Base-by-base conservation (phyloP, 2,329 filamentous ascomycete species). In the Aspergillus bombycis region DNA sequence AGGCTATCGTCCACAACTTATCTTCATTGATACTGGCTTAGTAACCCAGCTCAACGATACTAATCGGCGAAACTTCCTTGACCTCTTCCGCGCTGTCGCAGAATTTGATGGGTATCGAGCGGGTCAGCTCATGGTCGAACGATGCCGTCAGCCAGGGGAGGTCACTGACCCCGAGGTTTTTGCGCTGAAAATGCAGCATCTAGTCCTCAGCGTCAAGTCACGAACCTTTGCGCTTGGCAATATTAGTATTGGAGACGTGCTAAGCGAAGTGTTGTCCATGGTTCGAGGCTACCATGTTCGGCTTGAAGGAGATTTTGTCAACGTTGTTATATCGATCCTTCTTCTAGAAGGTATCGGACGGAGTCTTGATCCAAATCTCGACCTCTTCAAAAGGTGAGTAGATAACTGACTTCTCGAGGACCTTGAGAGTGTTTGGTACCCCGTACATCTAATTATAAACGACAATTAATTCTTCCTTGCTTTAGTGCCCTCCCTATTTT, bases 41-140 rank as follows among this genome's bases (percentile, higher is more conserved):
- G 94, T 98, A 1, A 99, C 95, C 0, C 92, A 98, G 77, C 86
- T 99, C 26, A 98, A 97, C 74, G 88, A 87, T 8, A 88, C 84
- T 4, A 99, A 99, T 74, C 88, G 95, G 41, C 83, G 81, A 28
- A 99, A 99, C 77, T 99, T 99, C 77, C 83, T 99, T 4, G 95
- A 96, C 71, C 88, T 99, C 3, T 99, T 99, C 87, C 93, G 93
- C 63, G 92, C 95, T 16, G 89, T 99, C 26, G 95, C 95, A 19
- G 94, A 97, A 72, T 99, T 99, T 70, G 93, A 99, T 74, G 95
- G 95, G 11, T 97, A 97, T 81, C 94, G 92, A 75, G 94, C 94
- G 4, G 95, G 95, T 0, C 89, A 96, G 66, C 84, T 99, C 46
- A 99, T 99, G 95, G 94, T 96, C 64, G 92, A 97, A 77, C 89